Percentiles rank a stretch among this genome's conserved stretches.
Evolutionary conservation across 768 basidiomycete species (phyloP).

Genomic region (Piloderma croceum): DNA sequence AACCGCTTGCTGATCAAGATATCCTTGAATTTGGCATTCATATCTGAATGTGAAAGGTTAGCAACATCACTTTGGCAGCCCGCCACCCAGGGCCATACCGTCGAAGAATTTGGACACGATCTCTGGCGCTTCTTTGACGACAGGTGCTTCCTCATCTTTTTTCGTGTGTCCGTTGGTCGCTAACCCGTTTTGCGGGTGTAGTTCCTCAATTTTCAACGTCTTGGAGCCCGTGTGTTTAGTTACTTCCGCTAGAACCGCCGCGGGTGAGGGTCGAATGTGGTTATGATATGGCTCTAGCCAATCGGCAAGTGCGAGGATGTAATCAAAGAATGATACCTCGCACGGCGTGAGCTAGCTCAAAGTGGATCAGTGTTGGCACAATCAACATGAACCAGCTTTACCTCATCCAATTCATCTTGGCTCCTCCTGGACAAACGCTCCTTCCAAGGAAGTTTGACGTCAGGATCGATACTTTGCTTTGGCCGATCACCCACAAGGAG

Average conservation of each 20-base stretch:
- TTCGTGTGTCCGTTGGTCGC: slow-evolving; percentile 45
- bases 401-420: slow-evolving; percentile 52
- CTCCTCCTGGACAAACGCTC: slow-evolving; percentile 51
- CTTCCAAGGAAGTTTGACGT: slow-evolving; percentile 44
- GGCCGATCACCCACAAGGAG: slow-evolving; percentile 76
- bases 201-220: slow-evolving; percentile 59
- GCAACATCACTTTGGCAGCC: too few relatives aligned
- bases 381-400: slow-evolving; percentile 17
- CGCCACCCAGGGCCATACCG: slow-evolving; percentile 36
- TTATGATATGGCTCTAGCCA: slow-evolving; percentile 80
- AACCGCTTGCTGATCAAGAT: slow-evolving; percentile 38
- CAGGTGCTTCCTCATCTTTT: slow-evolving; percentile 69
- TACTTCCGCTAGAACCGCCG: slow-evolving; percentile 68
- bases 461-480: slow-evolving; percentile 50
- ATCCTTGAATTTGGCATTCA: slow-evolving; percentile 47
- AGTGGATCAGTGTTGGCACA: slow-evolving; percentile 4
- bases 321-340: slow-evolving; percentile 54
- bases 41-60: slow-evolving; percentile 33
- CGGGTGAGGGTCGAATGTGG: slow-evolving; percentile 62
- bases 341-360: slow-evolving; percentile 55
- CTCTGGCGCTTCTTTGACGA: slow-evolving; percentile 57
- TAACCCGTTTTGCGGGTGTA: slow-evolving; percentile 35
- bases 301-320: slow-evolving; percentile 54
- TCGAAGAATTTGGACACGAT: slow-evolving; percentile 57
- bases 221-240: slow-evolving; percentile 67